A percentile compares a stretch with the other conserved stretches of the same genome.
Evolutionary conservation across 805 yeast genomes (phyloP).

Genomic region (Scheffersomyces amazonensis): DNA sequence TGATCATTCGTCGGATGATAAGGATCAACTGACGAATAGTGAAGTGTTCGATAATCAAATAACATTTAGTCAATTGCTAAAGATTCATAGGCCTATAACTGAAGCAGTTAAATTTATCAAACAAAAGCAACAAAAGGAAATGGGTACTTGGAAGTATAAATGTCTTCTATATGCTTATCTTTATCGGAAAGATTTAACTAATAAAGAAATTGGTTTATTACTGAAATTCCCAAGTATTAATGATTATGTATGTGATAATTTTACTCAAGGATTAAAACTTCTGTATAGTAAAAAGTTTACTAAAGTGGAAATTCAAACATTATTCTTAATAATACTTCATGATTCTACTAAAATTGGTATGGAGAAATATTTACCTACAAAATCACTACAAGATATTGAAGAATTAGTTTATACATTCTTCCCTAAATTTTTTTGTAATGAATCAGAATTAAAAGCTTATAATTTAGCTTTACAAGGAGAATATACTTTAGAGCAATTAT

Average conservation of each 20-base stretch:
- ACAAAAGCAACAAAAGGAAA: neutral
- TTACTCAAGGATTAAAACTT: neutral
- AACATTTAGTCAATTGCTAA: neutral
- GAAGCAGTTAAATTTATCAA: neutral
- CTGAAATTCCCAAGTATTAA: neutral
- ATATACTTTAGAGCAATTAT: constrained; percentile 10
- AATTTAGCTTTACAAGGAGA: too few species aligned
- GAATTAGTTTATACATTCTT: constrained; percentile 17
- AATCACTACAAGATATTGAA: neutral
- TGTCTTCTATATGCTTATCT: neutral
- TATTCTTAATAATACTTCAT: constrained; percentile 1
- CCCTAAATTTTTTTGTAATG: constrained; percentile 11
- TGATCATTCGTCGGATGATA: constrained; percentile 4
- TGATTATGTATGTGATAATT: neutral
- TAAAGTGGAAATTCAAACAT: neutral
- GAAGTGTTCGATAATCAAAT: neutral
- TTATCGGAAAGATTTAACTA: neutral
- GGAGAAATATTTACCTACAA: neutral
- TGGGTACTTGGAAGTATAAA: neutral
- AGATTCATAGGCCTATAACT: neutral
- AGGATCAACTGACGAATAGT: neutral
- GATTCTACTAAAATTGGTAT: constrained; percentile 1
- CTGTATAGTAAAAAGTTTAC: neutral
- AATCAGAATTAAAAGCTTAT: too few species aligned
- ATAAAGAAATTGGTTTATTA: neutral